phyloP scores from a whole-genome alignment of 129 eudicot genomes.

The Chrysanthemum seticuspe region DNA sequence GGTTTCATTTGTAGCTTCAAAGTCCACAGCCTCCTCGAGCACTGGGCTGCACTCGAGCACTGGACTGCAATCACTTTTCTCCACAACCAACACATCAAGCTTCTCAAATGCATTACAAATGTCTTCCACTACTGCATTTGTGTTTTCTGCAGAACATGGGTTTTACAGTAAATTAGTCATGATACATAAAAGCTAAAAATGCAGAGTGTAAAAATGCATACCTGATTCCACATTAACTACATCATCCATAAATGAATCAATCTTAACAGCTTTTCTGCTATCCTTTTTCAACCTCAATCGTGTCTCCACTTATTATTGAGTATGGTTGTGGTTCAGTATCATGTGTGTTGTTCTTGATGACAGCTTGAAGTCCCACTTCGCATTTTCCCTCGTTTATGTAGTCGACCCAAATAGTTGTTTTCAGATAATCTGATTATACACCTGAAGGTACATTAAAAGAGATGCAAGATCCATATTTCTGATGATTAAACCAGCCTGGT shows the following conservation, averaged over 20 bases:
- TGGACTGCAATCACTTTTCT: background rate
- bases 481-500: slow-evolving; percentile 13
- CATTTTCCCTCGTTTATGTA: slow-evolving; percentile 21
- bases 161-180: background rate
- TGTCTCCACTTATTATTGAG: slow-evolving; percentile 21
- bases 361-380: slow-evolving; percentile 7
- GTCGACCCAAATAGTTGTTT: slow-evolving; percentile 19
- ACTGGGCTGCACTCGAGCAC: too few relatives aligned
- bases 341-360: slow-evolving; percentile 23
- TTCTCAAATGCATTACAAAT: slow-evolving; percentile 30
- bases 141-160: slow-evolving; percentile 2
- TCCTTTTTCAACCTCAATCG: background rate
- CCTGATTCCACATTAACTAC: too few relatives aligned
- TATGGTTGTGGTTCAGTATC: slow-evolving; percentile 16
- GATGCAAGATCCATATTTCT: slow-evolving; percentile 18
- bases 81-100: slow-evolving; percentile 21
- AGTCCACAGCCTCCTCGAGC: background rate
- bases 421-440: background rate
- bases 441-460: slow-evolving; percentile 18
- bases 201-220: too few relatives aligned
- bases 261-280: too few relatives aligned
- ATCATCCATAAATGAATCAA: too few relatives aligned
- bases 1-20: slow-evolving; percentile 5
- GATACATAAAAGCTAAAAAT: background rate
- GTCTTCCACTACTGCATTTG: slow-evolving; percentile 23